Evolutionary conservation across 83 land plant genomes (phyloP).

Genomic region (Diphasiastrum complanatum): DNA sequence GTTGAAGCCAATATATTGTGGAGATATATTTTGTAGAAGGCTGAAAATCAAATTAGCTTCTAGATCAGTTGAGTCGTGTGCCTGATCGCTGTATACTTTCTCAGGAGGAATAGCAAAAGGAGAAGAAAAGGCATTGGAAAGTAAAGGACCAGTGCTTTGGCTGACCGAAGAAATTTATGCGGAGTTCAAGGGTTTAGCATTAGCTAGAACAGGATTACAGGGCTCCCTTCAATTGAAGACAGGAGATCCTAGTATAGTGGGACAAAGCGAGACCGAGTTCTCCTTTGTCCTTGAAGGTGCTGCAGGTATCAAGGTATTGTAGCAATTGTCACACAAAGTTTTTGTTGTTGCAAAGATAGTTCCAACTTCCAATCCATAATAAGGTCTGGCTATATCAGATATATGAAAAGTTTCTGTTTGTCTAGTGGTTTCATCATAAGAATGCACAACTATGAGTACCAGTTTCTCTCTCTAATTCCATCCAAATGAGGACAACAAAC

Average conservation of each 20-base stretch:
- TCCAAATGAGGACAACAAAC: too few species aligned
- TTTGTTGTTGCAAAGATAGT: not conserved
- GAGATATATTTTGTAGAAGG: too few species aligned
- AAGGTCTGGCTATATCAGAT: not conserved
- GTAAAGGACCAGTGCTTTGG: constrained; percentile 52
- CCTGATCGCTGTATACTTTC: too few species aligned
- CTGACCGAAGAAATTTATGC: constrained; percentile 67
- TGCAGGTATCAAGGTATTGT: constrained; percentile 44
- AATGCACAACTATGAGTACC: too few species aligned
- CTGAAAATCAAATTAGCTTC: too few species aligned
- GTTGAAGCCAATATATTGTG: too few species aligned
- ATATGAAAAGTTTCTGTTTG: too few species aligned
- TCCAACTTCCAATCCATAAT: not conserved
- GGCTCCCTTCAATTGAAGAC: constrained; percentile 68
- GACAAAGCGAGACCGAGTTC: constrained; percentile 68
- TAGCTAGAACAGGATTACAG: constrained; percentile 54
- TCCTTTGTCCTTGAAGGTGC: constrained; percentile 70
- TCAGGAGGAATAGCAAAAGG: constrained; percentile 38
- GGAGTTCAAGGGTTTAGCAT: constrained; percentile 71
- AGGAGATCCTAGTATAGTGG: constrained; percentile 35
- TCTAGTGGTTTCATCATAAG: too few species aligned
- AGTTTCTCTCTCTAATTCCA: too few species aligned
- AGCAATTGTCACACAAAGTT: not conserved
- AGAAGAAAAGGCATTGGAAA: constrained; percentile 38
- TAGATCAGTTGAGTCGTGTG: too few species aligned